Evolutionary conservation across 1,139 yeast genomes (phyloP), one percentile per base, ranked within the genome.

Genomic region (Geotrichum phurueaensis): DNA sequence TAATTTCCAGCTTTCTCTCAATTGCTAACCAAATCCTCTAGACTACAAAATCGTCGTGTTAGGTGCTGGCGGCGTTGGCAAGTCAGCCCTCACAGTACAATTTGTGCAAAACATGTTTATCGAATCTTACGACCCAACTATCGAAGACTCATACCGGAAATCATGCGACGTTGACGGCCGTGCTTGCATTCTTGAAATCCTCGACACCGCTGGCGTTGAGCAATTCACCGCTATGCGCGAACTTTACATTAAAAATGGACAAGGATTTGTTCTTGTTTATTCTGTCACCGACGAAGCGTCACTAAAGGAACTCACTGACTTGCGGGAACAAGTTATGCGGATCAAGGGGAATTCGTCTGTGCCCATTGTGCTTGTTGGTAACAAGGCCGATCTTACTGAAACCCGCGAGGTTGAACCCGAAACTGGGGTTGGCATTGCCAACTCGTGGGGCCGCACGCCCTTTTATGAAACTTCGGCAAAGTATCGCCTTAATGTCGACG

Each of bases 51-150:
- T 94, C 64, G 98, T 90, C 22, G 96, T 94, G 59, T 95, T 94
- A 56, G 99, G 99, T 60, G 96, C 97, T 43, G 98, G 98, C 72
- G 96, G 96, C 75, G 97, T 91, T 62, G 99, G 99, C 77, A 94
- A 94, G 75, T 87, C 96, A 25, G 97, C 97, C 13, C 78, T 92
- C 65, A 91, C 27, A 62, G 73, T 73, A 29, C 74, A 73, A 61
- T 75, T 67, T 60, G 73, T 72, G 5, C 73, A 72, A 57, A 69
- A 69, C 20, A 67, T 69, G 6, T 92, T 90, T 72, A 89, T 90
- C 53, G 96, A 90, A 71, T 95, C 90, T 69, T 94, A 94, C 70
- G 99, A 94, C 75, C 99, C 99, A 9, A 94, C 99, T 25, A 95
- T 94, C 69, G 99, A 95, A 75, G 81, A 78, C 63, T 73, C 79